Conservation (phyloP, 2,329 filamentous ascomycete genomes). For the Simplicillium aogashimaense region DNA sequence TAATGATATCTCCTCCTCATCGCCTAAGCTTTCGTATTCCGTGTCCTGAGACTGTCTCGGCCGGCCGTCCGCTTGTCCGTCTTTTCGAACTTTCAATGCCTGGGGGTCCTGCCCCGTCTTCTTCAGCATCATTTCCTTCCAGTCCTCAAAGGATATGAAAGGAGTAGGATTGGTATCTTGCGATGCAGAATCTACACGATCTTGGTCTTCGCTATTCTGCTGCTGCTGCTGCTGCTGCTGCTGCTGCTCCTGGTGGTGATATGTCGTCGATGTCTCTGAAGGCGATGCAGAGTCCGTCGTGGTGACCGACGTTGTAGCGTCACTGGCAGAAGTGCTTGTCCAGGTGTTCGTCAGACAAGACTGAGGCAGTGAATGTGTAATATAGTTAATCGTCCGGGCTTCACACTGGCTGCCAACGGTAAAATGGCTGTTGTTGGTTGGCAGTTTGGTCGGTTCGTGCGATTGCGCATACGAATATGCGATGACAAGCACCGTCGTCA, state of each 20-base stretch:
- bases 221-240: neutral
- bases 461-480: no score
- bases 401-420: slow-evolving; percentile 28
- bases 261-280: neutral
- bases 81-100: slow-evolving; percentile 54
- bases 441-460: neutral
- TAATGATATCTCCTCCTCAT: slow-evolving; percentile 72
- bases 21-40: slow-evolving; percentile 69
- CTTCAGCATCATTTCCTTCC: slow-evolving; percentile 88
- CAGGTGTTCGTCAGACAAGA: slow-evolving; percentile 63
- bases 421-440: slow-evolving; percentile 1
- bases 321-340: slow-evolving; percentile 21
- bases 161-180: slow-evolving; percentile 25
- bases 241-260: neutral
- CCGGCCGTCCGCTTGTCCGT: slow-evolving; percentile 35
- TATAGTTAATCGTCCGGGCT: slow-evolving; percentile 66
- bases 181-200: neutral
- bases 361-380: slow-evolving; percentile 67
- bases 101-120: slow-evolving; percentile 67
- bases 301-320: slow-evolving; percentile 9
- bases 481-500: no score
- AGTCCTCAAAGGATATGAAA: slow-evolving; percentile 96
- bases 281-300: slow-evolving; percentile 4
- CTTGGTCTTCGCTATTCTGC: neutral
- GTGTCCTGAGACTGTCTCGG: slow-evolving; percentile 48